Base-by-base conservation (phyloP, 495 filamentous ascomycete genomes). In the Aspergillus sparsus region DNA sequence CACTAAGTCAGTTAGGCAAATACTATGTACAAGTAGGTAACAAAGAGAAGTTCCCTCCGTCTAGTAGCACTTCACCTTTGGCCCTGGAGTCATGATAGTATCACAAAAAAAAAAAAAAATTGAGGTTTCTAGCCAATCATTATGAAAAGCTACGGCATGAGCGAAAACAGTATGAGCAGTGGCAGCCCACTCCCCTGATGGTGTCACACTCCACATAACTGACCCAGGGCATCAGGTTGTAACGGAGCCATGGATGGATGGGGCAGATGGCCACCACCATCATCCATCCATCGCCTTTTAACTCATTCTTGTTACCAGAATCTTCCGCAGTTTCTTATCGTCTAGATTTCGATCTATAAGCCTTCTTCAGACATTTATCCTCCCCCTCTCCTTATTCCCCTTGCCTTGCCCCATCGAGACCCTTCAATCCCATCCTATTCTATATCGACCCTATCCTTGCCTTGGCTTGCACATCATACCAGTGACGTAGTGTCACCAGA, bases 221-320 rank as follows among this genome's bases (percentile, higher is more conserved):
- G 62, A 63, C 53, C 53, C 62, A 56, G 49, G 51, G 53, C 35
- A 42, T 45, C 33, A 42, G 53, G 61, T 51, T 62, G 63, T 53
- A 62, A 67, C 59, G 56, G 61, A 64, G 60, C 66, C 66, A 57
- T 64, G 63, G 66, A 33, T 53, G 49, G 53, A 62, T 50, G 37
- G 44, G 35, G 55, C 49, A n/a, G 45, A 39, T 52, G 53, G 55
- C 53, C 53, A 62, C 59, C 13, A 15, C 50, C 45, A 15, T 36
- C 21, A 27, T 27, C 21, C 21, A 27, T 27, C 21, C 16, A n/a
- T 18, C n/a, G n/a, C 39, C 36, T 60, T 55, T 53, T 46, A 41
- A 49, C 18, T 16, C n/a, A 44, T 46, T 33, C 18, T 47, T 50
- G 6, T 44, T 21, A 51, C 39, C 56, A 55, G 35, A 52, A 33